Base-by-base conservation (phyloP, 495 filamentous ascomycete species). In the Pseudoneurospora amorphoporcata region DNA sequence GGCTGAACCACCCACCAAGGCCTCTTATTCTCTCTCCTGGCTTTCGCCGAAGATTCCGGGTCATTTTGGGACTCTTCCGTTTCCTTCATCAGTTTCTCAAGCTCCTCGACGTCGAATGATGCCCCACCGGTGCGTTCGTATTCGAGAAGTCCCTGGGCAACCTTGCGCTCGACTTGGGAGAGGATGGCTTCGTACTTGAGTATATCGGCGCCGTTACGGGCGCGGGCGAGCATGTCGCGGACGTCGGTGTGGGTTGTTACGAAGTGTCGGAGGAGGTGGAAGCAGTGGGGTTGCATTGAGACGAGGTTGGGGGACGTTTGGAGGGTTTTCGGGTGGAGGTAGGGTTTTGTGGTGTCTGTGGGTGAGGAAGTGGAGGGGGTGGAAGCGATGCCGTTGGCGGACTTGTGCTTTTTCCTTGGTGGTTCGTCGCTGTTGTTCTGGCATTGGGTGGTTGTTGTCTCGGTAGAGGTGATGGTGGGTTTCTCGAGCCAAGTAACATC, bases 1-100 rank as follows among this genome's bases (percentile, higher is more conserved):
- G 95, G 93, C 82, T 99, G 95, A 61, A 92, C 95, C 5, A 97
- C 84, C 92, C 94, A 99, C 87, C 89, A 98, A 3, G 95, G 95
- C 70, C 92, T 81, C 77, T 88, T 88, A 77, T 92, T 94, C 69
- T 87, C 84, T 71, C 85, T 87, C 39, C 94, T 90, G 2, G 90
- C 88, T 39, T 86, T 87, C 37, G 89, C 86, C 10, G 92, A 94
- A 71, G 89, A 90, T 73, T 87, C 85, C 1, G 74, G 76, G 47
- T 82, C 80, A 9, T 76, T 72, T 3, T 76, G 72, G 4, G 68
- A 61, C 9, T 80, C 72, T 4, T 75, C 76, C 1, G 75, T 72
- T 19, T 74, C 76, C 45, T 75, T 75, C 12, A 19, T 43, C 16
- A 69, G 42, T 53, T 43, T 73, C 68, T 19, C 72, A 71, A 47